Percentiles rank a stretch among this genome's conserved stretches.
Evolutionary conservation across 352 stramenopile genomes (phyloP).

Genomic region (Phytopythium sindhum): DNA sequence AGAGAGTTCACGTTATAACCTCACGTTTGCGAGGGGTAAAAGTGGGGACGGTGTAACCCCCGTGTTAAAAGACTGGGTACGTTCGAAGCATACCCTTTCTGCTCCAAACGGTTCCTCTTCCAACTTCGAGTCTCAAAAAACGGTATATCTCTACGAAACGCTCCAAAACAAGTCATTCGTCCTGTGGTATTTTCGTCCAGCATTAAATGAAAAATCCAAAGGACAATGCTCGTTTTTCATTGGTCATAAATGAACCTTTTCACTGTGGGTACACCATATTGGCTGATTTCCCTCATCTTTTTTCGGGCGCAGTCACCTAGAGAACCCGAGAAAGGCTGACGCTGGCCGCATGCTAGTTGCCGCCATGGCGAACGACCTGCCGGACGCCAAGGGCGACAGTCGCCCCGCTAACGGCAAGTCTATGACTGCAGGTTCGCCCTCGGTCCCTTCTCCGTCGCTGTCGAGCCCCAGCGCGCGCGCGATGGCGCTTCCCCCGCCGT

Average conservation of each 20-base stretch:
- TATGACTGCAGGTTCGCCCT: not conserved
- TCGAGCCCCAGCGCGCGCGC: not conserved
- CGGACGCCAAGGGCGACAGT: not conserved
- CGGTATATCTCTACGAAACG: too few relatives aligned
- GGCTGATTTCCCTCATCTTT: not conserved
- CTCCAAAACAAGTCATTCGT: too few relatives aligned
- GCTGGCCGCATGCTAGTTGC: not conserved
- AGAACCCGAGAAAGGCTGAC: too few relatives aligned
- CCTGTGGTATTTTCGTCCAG: not conserved
- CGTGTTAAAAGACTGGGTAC: too few relatives aligned
- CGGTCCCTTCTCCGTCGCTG: not conserved
- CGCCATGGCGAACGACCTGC: conserved; percentile 9
- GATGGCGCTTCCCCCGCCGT: not conserved
- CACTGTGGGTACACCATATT: not conserved
- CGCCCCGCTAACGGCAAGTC: not conserved
- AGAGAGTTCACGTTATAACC: not conserved
- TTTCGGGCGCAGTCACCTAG: not conserved
- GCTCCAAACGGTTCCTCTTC: too few relatives aligned
- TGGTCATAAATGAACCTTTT: not conserved
- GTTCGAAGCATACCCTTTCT: too few relatives aligned
- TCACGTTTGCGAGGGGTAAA: not conserved
- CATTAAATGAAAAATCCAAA: not conserved
- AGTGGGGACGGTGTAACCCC: not conserved
- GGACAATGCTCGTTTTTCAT: not conserved
- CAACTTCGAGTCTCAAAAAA: not conserved